Conservation (phyloP, 495 filamentous ascomycete species). For the Trichocladium antarcticum region DNA sequence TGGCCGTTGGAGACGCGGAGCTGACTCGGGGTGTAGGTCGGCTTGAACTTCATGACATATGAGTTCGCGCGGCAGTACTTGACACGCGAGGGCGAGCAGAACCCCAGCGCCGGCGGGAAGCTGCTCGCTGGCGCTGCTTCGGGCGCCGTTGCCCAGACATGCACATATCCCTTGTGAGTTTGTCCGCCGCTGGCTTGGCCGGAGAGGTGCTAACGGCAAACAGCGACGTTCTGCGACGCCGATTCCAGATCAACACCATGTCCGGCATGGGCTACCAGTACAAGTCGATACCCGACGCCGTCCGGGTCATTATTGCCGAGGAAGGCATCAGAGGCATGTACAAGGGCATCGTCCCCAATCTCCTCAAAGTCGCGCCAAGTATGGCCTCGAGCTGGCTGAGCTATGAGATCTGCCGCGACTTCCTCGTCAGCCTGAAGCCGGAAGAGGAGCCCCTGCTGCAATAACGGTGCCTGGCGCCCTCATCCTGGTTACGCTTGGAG, state of each 20-base stretch:
- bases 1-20: neutral
- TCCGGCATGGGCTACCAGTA: conserved; percentile 97
- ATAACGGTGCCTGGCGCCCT: neutral
- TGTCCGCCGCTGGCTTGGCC: no score
- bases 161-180: conserved; percentile 95
- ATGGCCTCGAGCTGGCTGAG: conserved; percentile 98
- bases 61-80: conserved; percentile 75
- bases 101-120: conserved; percentile 70
- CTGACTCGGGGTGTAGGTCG: conserved; percentile 50
- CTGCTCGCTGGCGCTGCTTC: conserved; percentile 81
- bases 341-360: conserved; percentile 87
- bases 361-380: conserved; percentile 93
- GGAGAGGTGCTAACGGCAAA: conserved; percentile 11
- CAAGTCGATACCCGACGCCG: conserved; percentile 71
- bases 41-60: conserved; percentile 97
- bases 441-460: conserved; percentile 25
- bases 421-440: conserved; percentile 51
- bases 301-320: conserved; percentile 65
- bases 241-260: conserved; percentile 99
- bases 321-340: conserved; percentile 66
- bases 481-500: neutral
- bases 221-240: conserved; percentile 86
- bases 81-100: conserved; percentile 78
- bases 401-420: conserved; percentile 85
- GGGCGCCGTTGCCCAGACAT: conserved; percentile 92